phyloP scores from a whole-genome alignment of 306 rosid species.

The Canavalia ensiformis region DNA sequence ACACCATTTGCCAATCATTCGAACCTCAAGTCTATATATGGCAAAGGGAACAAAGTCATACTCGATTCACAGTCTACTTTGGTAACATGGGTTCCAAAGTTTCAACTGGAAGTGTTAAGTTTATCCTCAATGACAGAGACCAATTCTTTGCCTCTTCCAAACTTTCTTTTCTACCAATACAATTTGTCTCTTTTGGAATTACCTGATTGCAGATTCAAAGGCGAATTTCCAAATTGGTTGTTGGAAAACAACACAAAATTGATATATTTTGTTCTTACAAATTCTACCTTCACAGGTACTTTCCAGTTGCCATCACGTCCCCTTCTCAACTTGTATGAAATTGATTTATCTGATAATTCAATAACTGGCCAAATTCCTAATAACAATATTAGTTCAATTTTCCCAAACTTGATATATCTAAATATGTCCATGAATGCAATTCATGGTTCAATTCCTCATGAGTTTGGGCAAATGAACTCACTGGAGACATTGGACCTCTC shows the following conservation, averaged over 20 bases:
- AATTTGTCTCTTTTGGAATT: neutral
- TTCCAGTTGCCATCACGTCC: slow-evolving; percentile 24
- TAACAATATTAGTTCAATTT: slow-evolving; percentile 2
- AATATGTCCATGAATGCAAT: neutral
- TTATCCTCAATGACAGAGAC: neutral
- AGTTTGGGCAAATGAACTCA: neutral
- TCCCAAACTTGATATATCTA: neutral
- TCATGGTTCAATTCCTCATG: slow-evolving; percentile 26
- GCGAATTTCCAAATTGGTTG: slow-evolving; percentile 37
- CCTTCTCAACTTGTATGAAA: neutral
- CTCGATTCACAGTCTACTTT: neutral
- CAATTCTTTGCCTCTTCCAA: neutral
- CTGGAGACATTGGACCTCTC: slow-evolving; percentile 24
- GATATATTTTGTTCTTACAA: neutral
- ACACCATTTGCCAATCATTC: slow-evolving; percentile 28
- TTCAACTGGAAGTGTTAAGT: slow-evolving; percentile 17
- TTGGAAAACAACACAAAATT: slow-evolving; percentile 35
- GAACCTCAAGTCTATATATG: slow-evolving; percentile 13
- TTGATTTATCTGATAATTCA: slow-evolving; percentile 11
- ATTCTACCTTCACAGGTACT: slow-evolving; percentile 10
- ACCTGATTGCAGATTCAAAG: neutral
- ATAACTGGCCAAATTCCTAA: neutral
- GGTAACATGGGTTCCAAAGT: slow-evolving; percentile 8
- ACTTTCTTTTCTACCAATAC: slow-evolving; percentile 33
- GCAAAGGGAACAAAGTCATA: slow-evolving; percentile 9